A percentile compares a stretch with the other conserved stretches of the same genome.
Conservation (phyloP, 768 basidiomycete genomes). For the Serendipita sp. region DNA sequence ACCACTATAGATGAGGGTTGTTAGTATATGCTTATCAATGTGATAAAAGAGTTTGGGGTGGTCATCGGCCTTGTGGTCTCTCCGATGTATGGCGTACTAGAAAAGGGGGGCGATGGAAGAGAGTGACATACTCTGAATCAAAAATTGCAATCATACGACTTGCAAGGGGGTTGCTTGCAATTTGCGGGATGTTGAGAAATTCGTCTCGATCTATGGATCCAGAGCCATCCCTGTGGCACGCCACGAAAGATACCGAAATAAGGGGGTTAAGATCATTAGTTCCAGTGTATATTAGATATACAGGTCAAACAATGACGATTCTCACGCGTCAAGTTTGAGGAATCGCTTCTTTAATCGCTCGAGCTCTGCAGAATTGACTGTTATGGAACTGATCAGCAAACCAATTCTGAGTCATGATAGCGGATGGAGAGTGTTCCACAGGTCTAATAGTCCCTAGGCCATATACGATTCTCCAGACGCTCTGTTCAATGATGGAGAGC, state of each 20-base stretch:
- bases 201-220: slow-evolving; percentile 98
- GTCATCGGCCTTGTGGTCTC: background rate
- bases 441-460: background rate
- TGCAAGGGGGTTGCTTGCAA: slow-evolving; percentile 92
- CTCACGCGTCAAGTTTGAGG: slow-evolving; percentile 94
- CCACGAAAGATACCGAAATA: background rate
- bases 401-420: background rate
- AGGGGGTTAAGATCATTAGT: background rate
- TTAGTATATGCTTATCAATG: background rate
- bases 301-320: slow-evolving; percentile 3
- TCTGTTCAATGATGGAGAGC: background rate
- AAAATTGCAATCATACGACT: slow-evolving; percentile 99
- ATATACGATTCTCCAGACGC: background rate
- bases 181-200: slow-evolving; percentile 97
- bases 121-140: slow-evolving; percentile 81
- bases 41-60: too few species aligned
- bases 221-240: slow-evolving; percentile 61
- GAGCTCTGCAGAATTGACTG: slow-evolving; percentile 89
- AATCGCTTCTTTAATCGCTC: slow-evolving; percentile 96
- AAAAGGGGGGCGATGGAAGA: background rate
- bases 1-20: slow-evolving; percentile 39
- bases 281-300: background rate
- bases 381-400: background rate
- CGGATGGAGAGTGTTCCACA: too few species aligned
- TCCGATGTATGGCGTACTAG: background rate